Evolutionary conservation across 2,329 filamentous ascomycete species (phyloP).

Genomic region (Cladosporium sp.): DNA sequence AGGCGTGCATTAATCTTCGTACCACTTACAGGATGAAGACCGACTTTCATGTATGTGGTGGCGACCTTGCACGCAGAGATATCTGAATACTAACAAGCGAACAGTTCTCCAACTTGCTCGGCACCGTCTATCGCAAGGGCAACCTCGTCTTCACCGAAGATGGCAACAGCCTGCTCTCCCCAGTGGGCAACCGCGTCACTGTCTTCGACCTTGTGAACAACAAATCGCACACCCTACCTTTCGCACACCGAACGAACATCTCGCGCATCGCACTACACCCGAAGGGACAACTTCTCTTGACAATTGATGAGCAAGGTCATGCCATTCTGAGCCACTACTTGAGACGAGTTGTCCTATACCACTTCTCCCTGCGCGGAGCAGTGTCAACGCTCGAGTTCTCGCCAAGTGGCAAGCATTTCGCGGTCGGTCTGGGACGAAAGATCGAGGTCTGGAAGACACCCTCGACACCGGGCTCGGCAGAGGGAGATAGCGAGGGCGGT

Average conservation of each 20-base stretch:
- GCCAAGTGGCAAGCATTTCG: slow-evolving; percentile 87
- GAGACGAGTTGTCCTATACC: slow-evolving; percentile 82
- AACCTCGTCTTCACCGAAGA: slow-evolving; percentile 96
- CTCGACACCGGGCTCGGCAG: slow-evolving; percentile 62
- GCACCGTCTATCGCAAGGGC: slow-evolving; percentile 97
- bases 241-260: slow-evolving; percentile 93
- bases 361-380: slow-evolving; percentile 89
- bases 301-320: slow-evolving; percentile 90
- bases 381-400: slow-evolving; percentile 87
- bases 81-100: slow-evolving; percentile 8
- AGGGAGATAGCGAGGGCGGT: slow-evolving; percentile 66
- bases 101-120: slow-evolving; percentile 96
- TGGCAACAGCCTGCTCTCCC: slow-evolving; percentile 92
- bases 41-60: slow-evolving; percentile 79
- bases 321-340: slow-evolving; percentile 90
- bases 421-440: slow-evolving; percentile 79
- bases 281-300: slow-evolving; percentile 85
- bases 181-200: slow-evolving; percentile 92
- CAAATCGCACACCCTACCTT: slow-evolving; percentile 82
- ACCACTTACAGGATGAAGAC: slow-evolving; percentile 79
- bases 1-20: not conserved
- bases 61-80: not conserved
- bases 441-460: slow-evolving; percentile 97
- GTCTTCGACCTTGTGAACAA: slow-evolving; percentile 96
- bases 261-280: slow-evolving; percentile 83